Conservation (phyloP, 2,329 filamentous ascomycete species). For the Cercospora sojina region DNA sequence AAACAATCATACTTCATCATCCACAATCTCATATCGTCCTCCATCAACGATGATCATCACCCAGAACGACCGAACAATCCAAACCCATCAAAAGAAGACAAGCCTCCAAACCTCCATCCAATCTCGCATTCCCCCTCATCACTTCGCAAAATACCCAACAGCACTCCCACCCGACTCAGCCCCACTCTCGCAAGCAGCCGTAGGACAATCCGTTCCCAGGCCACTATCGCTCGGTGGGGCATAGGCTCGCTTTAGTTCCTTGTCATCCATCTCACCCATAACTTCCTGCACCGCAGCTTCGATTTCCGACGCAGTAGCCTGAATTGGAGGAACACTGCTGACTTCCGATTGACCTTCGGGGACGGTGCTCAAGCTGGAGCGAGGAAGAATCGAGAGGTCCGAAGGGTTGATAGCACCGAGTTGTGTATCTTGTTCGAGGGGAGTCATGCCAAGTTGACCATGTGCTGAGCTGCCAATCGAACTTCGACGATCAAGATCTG, state of each 20-base stretch:
- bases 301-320: slow-evolving; percentile 20
- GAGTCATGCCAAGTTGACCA: slow-evolving; percentile 35
- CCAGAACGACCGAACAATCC: background rate
- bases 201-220: slow-evolving; percentile 42
- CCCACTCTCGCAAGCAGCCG: slow-evolving; percentile 25
- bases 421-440: slow-evolving; percentile 28
- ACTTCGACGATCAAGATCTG: slow-evolving; percentile 47
- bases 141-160: slow-evolving; percentile 8
- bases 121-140: too few species aligned
- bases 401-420: slow-evolving; percentile 25
- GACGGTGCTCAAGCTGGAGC: slow-evolving; percentile 24
- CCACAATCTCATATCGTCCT: background rate
- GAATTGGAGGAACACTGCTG: slow-evolving; percentile 20
- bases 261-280: slow-evolving; percentile 23
- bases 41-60: background rate
- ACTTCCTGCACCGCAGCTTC: slow-evolving; percentile 23
- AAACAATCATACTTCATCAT: background rate
- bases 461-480: slow-evolving; percentile 44
- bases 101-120: background rate
- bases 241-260: slow-evolving; percentile 29
- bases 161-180: background rate
- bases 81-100: background rate
- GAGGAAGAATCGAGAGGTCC: slow-evolving; percentile 16
- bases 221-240: slow-evolving; percentile 43
- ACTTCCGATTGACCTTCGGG: slow-evolving; percentile 34